phyloP scores from a whole-genome alignment of 257 asterid species.

The Solanum ossicruentum region DNA sequence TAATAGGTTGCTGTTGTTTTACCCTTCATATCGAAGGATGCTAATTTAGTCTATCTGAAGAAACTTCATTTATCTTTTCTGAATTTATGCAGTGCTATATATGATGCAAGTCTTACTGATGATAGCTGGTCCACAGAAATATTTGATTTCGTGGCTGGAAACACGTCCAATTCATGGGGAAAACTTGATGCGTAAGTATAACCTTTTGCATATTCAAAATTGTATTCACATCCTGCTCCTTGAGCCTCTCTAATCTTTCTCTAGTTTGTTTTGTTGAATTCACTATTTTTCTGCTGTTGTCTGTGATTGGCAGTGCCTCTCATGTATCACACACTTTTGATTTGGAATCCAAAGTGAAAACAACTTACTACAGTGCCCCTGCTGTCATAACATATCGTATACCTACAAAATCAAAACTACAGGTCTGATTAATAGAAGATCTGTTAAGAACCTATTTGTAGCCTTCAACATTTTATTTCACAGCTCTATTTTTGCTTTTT shows the following conservation, averaged over 20 bases:
- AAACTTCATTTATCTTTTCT: background rate
- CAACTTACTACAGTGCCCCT: constrained; percentile 46
- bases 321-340: constrained; percentile 51
- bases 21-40: background rate
- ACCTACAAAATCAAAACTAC: constrained; percentile 34
- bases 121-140: constrained; percentile 42
- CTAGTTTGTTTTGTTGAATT: background rate
- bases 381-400: constrained; percentile 43
- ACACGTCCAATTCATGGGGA: constrained; percentile 53
- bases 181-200: constrained; percentile 37
- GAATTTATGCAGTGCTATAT: constrained; percentile 34
- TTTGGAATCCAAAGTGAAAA: constrained; percentile 47
- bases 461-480: background rate
- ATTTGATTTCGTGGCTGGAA: constrained; percentile 41
- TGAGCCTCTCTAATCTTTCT: background rate
- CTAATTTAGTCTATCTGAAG: background rate
- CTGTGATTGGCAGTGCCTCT: constrained; percentile 37
- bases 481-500: background rate
- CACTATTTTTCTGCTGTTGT: background rate
- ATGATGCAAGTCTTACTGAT: constrained; percentile 48
- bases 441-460: background rate
- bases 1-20: background rate
- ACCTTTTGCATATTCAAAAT: background rate
- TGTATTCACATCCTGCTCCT: background rate
- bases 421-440: constrained; percentile 20